Percentiles rank a stretch among this genome's conserved stretches.
phyloP scores from a whole-genome alignment of 805 yeast species.

The Blastobotrys peoriensis region DNA sequence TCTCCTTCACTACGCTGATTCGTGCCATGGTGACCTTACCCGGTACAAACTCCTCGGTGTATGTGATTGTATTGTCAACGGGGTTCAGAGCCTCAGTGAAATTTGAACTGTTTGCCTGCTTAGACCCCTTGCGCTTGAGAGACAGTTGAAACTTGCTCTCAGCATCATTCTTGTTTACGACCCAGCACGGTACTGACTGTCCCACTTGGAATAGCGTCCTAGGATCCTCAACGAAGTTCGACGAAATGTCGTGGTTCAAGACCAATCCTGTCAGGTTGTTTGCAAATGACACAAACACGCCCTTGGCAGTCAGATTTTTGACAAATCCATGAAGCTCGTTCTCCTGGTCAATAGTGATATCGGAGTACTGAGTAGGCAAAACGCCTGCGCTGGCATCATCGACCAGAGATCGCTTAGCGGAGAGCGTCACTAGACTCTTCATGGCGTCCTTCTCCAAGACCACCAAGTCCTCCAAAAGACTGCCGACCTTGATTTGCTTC shows the following conservation, averaged over 20 bases:
- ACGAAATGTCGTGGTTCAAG: constrained; percentile 54
- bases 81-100: constrained; percentile 57
- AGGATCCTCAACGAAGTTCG: constrained; percentile 49
- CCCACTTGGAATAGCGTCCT: constrained; percentile 48
- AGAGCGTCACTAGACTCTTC: constrained; percentile 53
- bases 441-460: constrained; percentile 61
- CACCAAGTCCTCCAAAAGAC: constrained; percentile 47
- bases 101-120: constrained; percentile 40
- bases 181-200: constrained; percentile 67
- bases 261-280: constrained; percentile 78
- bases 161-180: constrained; percentile 61
- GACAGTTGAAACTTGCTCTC: constrained; percentile 67
- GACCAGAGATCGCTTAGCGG: constrained; percentile 62
- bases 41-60: constrained; percentile 45
- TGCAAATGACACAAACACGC: constrained; percentile 78
- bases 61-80: constrained; percentile 47
- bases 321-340: constrained; percentile 64
- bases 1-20: constrained; percentile 57
- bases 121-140: constrained; percentile 33
- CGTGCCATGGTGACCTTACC: constrained; percentile 59
- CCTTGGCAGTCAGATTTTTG: constrained; percentile 69
- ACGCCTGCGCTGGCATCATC: constrained; percentile 48
- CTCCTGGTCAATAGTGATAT: constrained; percentile 47
- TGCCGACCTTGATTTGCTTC: constrained; percentile 61
- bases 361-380: constrained; percentile 57